Evolutionary conservation across 768 basidiomycete genomes (phyloP).

Genomic region (Chalciporus piperatus): DNA sequence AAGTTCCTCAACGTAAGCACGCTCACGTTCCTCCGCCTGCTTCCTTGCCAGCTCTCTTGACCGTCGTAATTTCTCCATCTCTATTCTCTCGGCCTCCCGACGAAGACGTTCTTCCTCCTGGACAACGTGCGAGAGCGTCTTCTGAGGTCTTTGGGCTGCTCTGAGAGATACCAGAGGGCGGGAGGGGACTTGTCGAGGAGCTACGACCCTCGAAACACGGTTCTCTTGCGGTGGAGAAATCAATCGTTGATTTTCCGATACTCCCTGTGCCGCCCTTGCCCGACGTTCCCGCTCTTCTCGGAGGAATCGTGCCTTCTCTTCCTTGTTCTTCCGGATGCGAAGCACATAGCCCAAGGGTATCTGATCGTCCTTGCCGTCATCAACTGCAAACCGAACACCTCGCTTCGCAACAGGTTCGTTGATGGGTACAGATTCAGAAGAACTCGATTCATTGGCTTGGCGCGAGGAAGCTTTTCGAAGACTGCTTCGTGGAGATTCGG

Average conservation of each 20-base stretch:
- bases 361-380: conserved; percentile 60
- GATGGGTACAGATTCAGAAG: conserved; percentile 10
- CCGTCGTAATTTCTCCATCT: conserved; percentile 51
- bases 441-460: background rate
- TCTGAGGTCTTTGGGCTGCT: conserved; percentile 8
- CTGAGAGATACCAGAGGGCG: conserved; percentile 16
- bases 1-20: conserved; percentile 56
- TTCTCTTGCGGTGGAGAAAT: conserved; percentile 6
- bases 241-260: conserved; percentile 32
- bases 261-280: conserved; percentile 32
- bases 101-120: conserved; percentile 45
- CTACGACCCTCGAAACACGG: conserved; percentile 13
- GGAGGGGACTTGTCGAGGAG: conserved; percentile 13
- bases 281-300: conserved; percentile 57
- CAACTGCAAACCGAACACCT: conserved; percentile 64
- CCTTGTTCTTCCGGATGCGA: conserved; percentile 68
- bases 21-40: conserved; percentile 50
- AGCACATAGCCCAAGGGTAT: conserved; percentile 69
- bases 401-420: conserved; percentile 33
- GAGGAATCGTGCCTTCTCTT: conserved; percentile 68
- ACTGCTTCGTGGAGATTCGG: background rate
- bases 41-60: conserved; percentile 33
- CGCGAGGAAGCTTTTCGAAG: background rate
- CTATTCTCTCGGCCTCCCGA: conserved; percentile 45
- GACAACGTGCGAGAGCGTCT: conserved; percentile 4